Conservation (phyloP, 768 basidiomycete species). For the Termitomyces sp. region DNA sequence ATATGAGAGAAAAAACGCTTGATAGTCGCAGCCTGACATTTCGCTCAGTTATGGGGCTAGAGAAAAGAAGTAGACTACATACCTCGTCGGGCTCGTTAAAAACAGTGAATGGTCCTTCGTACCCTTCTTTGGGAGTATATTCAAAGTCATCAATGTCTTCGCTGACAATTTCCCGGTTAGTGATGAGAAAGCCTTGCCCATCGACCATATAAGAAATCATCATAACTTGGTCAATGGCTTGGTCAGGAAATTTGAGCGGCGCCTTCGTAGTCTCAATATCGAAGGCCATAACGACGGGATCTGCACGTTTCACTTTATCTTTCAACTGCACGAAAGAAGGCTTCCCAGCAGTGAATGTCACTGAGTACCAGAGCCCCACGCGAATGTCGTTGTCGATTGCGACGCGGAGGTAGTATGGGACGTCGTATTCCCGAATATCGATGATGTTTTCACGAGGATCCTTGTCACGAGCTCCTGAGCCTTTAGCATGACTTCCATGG, state of each 20-base stretch:
- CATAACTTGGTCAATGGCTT: constrained; percentile 96
- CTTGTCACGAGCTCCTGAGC: constrained; percentile 45
- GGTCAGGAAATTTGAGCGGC: constrained; percentile 99
- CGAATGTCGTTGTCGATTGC: constrained; percentile 98
- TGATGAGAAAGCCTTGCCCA: constrained; percentile 95
- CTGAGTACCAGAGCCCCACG: constrained; percentile 96
- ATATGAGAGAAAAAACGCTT: constrained; percentile 92
- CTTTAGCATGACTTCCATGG: constrained; percentile 35
- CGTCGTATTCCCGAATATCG: constrained; percentile 95
- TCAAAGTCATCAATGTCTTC: constrained; percentile 99
- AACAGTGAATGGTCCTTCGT: constrained; percentile 92
- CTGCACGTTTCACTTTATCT: constrained; percentile 95
- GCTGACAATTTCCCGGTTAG: constrained; percentile 94
- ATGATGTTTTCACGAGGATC: constrained; percentile 93
- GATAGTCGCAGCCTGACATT: constrained; percentile 71
- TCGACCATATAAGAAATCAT: constrained; percentile 99
- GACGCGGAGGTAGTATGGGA: constrained; percentile 97
- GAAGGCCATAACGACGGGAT: constrained; percentile 97
- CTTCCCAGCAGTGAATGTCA: constrained; percentile 80
- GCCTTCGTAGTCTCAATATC: constrained; percentile 99
- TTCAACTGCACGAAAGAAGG: constrained; percentile 68
- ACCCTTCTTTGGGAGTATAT: constrained; percentile 97
- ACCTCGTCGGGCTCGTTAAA: constrained; percentile 96
- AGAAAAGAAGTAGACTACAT: constrained; percentile 15
- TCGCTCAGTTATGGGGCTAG: not conserved